phyloP scores from a whole-genome alignment of 1,284 basidiomycete species.

The Bondarzewia mesenterica region DNA sequence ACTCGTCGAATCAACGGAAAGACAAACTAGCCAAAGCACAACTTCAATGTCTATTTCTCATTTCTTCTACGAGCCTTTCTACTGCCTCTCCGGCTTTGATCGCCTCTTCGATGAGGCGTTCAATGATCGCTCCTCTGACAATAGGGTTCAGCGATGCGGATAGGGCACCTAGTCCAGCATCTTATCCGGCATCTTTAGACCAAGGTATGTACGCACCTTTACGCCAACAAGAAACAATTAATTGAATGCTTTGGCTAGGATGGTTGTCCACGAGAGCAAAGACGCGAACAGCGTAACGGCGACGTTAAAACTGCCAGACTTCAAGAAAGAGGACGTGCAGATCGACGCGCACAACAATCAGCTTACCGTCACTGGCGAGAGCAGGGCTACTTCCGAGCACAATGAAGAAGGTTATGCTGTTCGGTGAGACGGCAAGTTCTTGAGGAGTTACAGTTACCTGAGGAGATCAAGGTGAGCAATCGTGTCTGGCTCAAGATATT shows the following conservation, averaged over 20 bases:
- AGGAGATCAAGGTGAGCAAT: slow-evolving; percentile 25
- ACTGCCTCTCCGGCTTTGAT: slow-evolving; percentile 6
- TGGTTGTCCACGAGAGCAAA: slow-evolving; percentile 27
- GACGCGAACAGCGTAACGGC: slow-evolving; percentile 28
- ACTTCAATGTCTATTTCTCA: background rate
- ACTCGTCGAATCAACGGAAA: no score
- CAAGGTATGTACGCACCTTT: background rate
- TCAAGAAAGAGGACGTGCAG: slow-evolving; percentile 12
- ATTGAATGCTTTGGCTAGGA: slow-evolving; percentile 4
- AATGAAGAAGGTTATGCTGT: slow-evolving; percentile 26
- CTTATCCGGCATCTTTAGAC: background rate
- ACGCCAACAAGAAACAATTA: background rate
- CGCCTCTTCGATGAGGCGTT: slow-evolving; percentile 7
- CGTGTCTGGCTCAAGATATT: background rate
- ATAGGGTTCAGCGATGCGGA: background rate
- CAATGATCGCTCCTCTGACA: background rate
- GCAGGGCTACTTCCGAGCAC: slow-evolving; percentile 15
- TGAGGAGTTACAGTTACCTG: slow-evolving; percentile 27
- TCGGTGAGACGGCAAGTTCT: slow-evolving; percentile 27
- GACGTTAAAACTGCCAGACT: slow-evolving; percentile 34
- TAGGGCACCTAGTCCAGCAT: background rate
- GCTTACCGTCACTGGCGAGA: slow-evolving; percentile 29
- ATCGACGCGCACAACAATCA: slow-evolving; percentile 28
- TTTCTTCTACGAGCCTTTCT: slow-evolving; percentile 1
- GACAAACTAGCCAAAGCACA: no score